Evolutionary conservation across 2,329 filamentous ascomycete species (phyloP), one percentile per base, ranked within the genome.

Genomic region (Zymoseptoria ardabiliae): DNA sequence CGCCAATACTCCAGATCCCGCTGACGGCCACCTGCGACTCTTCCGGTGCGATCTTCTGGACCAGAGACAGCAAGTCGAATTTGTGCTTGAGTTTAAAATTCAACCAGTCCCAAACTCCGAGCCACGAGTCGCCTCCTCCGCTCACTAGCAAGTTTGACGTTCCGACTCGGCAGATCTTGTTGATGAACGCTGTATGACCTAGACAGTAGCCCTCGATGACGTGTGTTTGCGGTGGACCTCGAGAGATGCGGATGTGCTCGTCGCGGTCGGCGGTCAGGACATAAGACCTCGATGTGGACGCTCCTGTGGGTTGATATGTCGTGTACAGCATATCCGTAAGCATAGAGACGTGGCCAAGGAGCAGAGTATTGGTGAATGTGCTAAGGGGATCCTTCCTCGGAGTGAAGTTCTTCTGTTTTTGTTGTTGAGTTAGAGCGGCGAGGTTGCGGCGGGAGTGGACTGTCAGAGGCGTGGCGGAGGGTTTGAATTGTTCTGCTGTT

Each of bases 321-420:
- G 79, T 81, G 50, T 85, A 78, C 2, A 79, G 74, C 55, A 97
- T 73, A 69, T 90, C 87, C 1, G 92, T 97, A 54, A 99, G 83
- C 84, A 97, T 89, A 0, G 93, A 97, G 13, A 99, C 94, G 75
- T 99, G 94, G 11, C 94, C 94, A 0, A 99, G 84, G 7, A 97
- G 79, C 0, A 96, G 79, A 45, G 86, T 83, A 66, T 91, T 84
- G 67, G 91, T 87, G 71, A 96, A 96, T 53, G 74, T 73, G 23
- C 78, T 72, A 2, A 72, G 65, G 2, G 78, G 74, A 17, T 78
- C 77, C 57, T 79, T 79, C 35, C 64, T 61, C 61, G 81, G 78
- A n/a, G 71, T 65, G 68, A 75, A 59, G 65, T 73, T 62, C 65
- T 76, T 73, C 64, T 73, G 74, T 63, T 78, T 79, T 59, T 80